These are phyloP conservation scores for Eucalyptus tenuipes DNA, from an alignment of 345 rosid species.

Conservation along the genomic window DNA sequence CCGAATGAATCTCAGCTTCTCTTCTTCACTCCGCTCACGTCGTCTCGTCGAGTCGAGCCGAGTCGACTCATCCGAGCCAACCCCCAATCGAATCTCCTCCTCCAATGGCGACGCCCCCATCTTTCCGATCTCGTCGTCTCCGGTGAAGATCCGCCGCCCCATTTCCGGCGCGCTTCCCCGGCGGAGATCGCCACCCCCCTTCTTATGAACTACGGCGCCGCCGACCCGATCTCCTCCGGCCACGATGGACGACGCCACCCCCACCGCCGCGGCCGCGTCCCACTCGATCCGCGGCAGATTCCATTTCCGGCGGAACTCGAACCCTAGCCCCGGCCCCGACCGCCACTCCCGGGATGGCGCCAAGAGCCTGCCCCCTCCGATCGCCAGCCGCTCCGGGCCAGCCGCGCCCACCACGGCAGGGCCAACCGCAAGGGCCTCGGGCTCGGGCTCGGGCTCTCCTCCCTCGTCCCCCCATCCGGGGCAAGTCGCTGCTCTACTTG, in stretches of 20 bases:
- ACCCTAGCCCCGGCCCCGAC: slow-evolving; percentile 13
- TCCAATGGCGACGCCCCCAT: neutral
- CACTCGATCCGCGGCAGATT: slow-evolving; percentile 58
- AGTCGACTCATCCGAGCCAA: neutral
- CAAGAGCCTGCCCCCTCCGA: slow-evolving; percentile 3
- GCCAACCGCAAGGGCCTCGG: slow-evolving; percentile 33
- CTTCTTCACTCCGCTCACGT: neutral
- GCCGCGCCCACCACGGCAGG: slow-evolving; percentile 19
- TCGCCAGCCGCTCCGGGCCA: slow-evolving; percentile 5
- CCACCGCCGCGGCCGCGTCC: neutral
- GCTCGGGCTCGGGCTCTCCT: slow-evolving; percentile 1
- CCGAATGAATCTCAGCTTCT: neutral
- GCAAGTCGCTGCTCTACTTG: slow-evolving; percentile 50
- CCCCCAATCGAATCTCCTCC: neutral
- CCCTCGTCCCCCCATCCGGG: slow-evolving; percentile 43
- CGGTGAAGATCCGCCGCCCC: neutral
- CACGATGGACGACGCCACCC: slow-evolving; percentile 1
- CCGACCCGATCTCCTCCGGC: neutral
- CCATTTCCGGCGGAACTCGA: slow-evolving; percentile 44
- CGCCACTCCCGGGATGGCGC: slow-evolving; percentile 17
- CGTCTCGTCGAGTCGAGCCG: neutral
- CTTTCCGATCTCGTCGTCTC: neutral
- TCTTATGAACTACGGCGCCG: neutral
- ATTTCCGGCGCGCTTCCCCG: neutral
- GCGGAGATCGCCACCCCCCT: neutral